Evolutionary conservation across 192 early-diverging fungal genomes (phyloP), one percentile per base, ranked within the genome.

Genomic region (Jimgerdemannia flammicorona): DNA sequence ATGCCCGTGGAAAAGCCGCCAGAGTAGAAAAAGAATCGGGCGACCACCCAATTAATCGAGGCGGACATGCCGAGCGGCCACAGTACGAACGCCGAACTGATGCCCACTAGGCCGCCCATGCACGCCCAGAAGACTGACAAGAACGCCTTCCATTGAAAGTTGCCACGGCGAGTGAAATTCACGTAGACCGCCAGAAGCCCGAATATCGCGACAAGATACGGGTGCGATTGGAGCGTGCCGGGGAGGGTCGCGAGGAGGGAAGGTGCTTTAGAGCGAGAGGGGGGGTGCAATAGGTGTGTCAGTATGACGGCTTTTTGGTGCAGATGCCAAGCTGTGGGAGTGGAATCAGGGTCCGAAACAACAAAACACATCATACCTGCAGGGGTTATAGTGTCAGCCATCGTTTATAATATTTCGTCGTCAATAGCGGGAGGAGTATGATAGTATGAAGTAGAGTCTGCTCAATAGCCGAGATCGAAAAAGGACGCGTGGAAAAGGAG

Each of bases 31-130:
- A 91, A 89, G 19, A 84, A 66, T 19, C 86, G 82, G 3, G 90
- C 90, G 1, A 90, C 90, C 1, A 85, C 74, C 77, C 80, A 91
- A 78, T 95, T 93, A 75, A 87, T 88, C 17, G 85, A 78, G 7
- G 86, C 84, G 14, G 84, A 84, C 72, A 83, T 78, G 41, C 90
- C 84, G 66, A 90, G n/a, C 11, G 87, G 64, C 66, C 85, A 90
- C 73, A 92, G 78, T 4, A 87, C 76, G 43, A 92, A 84, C 17
- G 85, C 74, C 20, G 86, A 74, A 43, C 83, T 59, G 67, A 90
- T 83, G 0, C 91, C 91, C 41, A 42, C 43, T 76, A 43, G 7
- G 67, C 29, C 67, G 67, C 1, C 67, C 9, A 68, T 40, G 7
- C 6, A 9, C 0, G 40, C 40, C 7, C 6, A 9, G 67, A 68